phyloP scores from a whole-genome alignment of 768 basidiomycete species.

The Solioccasus polychromus region DNA sequence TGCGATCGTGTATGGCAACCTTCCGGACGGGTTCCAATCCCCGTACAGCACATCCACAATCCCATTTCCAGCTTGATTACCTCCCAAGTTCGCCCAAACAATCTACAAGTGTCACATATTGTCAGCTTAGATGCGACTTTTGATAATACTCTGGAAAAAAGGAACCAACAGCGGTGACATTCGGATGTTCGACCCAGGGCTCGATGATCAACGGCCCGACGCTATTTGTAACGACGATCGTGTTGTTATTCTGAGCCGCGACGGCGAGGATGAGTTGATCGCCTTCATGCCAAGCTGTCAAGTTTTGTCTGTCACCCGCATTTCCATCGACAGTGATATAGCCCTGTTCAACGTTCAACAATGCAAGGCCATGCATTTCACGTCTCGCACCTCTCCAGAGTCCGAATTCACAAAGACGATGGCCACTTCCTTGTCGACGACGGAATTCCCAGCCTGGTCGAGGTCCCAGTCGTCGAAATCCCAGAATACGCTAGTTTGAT shows the following conservation, averaged over 20 bases:
- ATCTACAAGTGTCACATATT: no score
- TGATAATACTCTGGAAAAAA: no score
- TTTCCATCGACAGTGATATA: constrained; percentile 63
- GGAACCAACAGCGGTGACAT: constrained; percentile 61
- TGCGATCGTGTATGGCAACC: constrained; percentile 73
- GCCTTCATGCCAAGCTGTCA: constrained; percentile 38
- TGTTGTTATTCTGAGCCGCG: constrained; percentile 69
- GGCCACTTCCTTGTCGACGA: constrained; percentile 53
- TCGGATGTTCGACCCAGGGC: constrained; percentile 72
- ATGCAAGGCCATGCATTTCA: no score
- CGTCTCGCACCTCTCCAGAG: constrained; percentile 62
- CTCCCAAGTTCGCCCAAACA: constrained; percentile 53
- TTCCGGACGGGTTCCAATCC: constrained; percentile 68
- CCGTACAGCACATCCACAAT: constrained; percentile 83
- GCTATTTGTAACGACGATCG: constrained; percentile 76
- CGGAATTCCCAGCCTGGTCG: constrained; percentile 44
- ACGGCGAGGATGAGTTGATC: constrained; percentile 48
- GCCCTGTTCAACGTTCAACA: constrained; percentile 18
- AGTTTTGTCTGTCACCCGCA: constrained; percentile 35
- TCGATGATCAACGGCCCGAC: constrained; percentile 72
- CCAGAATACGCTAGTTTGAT: constrained; percentile 68
- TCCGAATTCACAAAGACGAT: constrained; percentile 82
- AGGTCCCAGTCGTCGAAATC: constrained; percentile 69
- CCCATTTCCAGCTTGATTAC: constrained; percentile 77
- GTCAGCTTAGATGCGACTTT: no score